These are phyloP conservation scores for Aureobasidium namibiae DNA, from an alignment of 2,329 filamentous ascomycete species.

Conservation along the genomic window DNA sequence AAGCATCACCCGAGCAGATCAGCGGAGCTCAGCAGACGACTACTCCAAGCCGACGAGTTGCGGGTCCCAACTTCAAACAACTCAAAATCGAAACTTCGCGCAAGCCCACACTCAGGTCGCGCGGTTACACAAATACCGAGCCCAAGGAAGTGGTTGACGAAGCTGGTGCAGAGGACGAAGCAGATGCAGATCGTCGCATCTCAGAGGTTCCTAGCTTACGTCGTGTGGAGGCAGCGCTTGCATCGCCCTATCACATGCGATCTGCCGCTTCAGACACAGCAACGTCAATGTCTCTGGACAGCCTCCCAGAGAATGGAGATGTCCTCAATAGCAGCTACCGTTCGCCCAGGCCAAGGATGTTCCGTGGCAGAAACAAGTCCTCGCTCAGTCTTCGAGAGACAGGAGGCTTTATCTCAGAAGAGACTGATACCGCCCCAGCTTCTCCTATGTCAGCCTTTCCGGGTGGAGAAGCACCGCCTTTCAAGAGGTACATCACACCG, in stretches of 20 bases:
- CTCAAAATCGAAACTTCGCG: slow-evolving; percentile 76
- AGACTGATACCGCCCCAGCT: slow-evolving; percentile 12
- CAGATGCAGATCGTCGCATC: slow-evolving; percentile 2
- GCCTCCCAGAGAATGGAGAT: slow-evolving; percentile 10
- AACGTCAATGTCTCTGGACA: slow-evolving; percentile 14
- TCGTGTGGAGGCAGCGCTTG: slow-evolving; percentile 6
- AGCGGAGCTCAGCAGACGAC: neutral
- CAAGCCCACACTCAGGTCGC: slow-evolving; percentile 20
- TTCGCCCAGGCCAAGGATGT: slow-evolving; percentile 21
- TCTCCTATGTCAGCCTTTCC: slow-evolving; percentile 15
- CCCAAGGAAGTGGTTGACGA: neutral
- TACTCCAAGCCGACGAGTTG: slow-evolving; percentile 61
- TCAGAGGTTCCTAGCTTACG: slow-evolving; percentile 14
- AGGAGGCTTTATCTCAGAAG: slow-evolving; percentile 47
- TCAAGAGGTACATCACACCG: slow-evolving; percentile 2
- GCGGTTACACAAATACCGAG: slow-evolving; percentile 4
- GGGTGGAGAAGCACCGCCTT: slow-evolving; percentile 1
- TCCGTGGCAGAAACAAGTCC: slow-evolving; percentile 42
- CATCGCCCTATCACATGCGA: slow-evolving; percentile 12
- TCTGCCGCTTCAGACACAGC: slow-evolving; percentile 16
- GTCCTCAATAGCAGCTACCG: neutral
- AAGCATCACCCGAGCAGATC: neutral
- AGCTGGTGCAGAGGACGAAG: neutral
- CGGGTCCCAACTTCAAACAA: slow-evolving; percentile 70
- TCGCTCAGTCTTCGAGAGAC: slow-evolving; percentile 60